These are phyloP conservation scores for Ganoderma lucidum DNA, from an alignment of 1,284 basidiomycete species.

Conservation along the genomic window DNA sequence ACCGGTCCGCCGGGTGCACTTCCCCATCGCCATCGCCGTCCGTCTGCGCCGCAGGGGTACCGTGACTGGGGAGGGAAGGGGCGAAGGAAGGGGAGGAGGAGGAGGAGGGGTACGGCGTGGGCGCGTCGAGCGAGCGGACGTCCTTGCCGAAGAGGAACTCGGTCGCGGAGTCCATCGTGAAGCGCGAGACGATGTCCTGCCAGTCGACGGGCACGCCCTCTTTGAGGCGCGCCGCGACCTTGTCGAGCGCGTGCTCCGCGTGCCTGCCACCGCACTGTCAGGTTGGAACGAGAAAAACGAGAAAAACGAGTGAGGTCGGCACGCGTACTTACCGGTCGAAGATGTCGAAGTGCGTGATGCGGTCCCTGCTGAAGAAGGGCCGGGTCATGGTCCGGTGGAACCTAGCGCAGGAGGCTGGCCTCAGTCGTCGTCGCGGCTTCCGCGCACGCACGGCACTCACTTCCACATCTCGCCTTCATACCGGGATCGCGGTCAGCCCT, in stretches of 20 bases:
- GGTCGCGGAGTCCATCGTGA: conserved; percentile 50
- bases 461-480: conserved; percentile 43
- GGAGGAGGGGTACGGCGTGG: conserved; percentile 39
- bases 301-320: too few species aligned
- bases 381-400: conserved; percentile 60
- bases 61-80: too few species aligned
- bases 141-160: conserved; percentile 50
- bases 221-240: conserved; percentile 45
- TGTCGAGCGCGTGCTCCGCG: conserved; percentile 40
- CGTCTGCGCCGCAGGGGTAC: too few species aligned
- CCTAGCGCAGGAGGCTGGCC: conserved; percentile 36
- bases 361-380: conserved; percentile 59
- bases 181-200: conserved; percentile 50
- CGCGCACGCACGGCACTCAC: conserved; percentile 16
- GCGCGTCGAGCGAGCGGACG: conserved; percentile 42
- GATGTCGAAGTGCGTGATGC: conserved; percentile 58
- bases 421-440: not conserved
- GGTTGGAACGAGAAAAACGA: not conserved
- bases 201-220: conserved; percentile 58
- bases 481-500: not conserved
- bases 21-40: too few species aligned
- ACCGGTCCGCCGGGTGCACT: conserved; percentile 43
- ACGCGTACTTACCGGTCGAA: conserved; percentile 45
- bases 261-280: conserved; percentile 27
- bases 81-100: too few species aligned